phyloP scores from a whole-genome alignment of 2,329 filamentous ascomycete genomes.

The Fusarium succisae region DNA sequence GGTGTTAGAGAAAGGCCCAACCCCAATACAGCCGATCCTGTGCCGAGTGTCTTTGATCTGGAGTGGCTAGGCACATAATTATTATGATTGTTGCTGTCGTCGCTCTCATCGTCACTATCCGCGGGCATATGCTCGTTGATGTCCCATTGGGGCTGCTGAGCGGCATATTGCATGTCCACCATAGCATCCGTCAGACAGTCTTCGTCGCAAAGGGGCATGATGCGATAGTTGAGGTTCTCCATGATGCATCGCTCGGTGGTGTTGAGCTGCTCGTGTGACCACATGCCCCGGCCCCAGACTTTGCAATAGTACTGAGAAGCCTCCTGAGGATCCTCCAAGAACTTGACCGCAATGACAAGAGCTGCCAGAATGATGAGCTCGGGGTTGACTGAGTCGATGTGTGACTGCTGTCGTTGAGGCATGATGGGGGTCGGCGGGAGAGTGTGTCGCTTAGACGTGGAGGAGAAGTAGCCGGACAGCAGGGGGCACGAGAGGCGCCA shows the following conservation, averaged over 20 bases:
- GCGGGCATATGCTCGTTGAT: conserved; percentile 44
- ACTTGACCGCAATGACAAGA: conserved; percentile 72
- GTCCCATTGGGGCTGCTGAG: conserved; percentile 43
- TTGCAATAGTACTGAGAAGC: conserved; percentile 62
- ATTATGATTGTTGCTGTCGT: conserved; percentile 29
- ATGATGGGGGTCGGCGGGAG: conserved; percentile 53
- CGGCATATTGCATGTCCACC: conserved; percentile 71
- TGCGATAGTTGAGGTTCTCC: conserved; percentile 70
- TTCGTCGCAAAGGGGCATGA: conserved; percentile 67
- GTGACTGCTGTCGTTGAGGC: conserved; percentile 51
- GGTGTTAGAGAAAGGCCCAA: conserved; percentile 42
- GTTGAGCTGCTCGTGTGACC: conserved; percentile 71
- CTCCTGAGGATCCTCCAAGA: conserved; percentile 67
- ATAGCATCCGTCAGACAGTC: conserved; percentile 67
- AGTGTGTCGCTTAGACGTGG: conserved; percentile 58
- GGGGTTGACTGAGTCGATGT: conserved; percentile 69
- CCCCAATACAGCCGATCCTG: conserved; percentile 35
- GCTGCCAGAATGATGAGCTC: conserved; percentile 72
- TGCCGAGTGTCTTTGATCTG: conserved; percentile 49
- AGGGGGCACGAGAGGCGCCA: conserved; percentile 71
- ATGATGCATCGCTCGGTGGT: conserved; percentile 71
- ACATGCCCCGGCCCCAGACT: conserved; percentile 64
- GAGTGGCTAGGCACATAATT: conserved; percentile 45
- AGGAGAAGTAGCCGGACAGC: conserved; percentile 41
- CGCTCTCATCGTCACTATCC: conserved; percentile 44